These are phyloP conservation scores for Cyberlindnera mississippiensis DNA, from an alignment of 805 yeast genomes.

Conservation along the genomic window DNA sequence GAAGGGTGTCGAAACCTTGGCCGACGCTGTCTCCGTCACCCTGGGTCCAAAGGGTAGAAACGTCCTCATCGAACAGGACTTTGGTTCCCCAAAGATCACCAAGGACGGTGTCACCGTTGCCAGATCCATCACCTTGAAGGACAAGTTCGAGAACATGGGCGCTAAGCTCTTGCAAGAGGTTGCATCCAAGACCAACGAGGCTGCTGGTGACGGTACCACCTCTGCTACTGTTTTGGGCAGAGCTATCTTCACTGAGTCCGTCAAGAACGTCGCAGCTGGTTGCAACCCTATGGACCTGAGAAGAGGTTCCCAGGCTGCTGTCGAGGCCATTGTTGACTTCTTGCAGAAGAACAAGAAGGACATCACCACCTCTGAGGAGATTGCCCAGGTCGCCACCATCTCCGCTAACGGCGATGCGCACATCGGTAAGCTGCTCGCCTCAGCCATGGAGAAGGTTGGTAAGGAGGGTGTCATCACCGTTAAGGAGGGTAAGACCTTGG, in stretches of 20 bases:
- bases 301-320: slow-evolving; percentile 98
- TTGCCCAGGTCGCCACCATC: slow-evolving; percentile 97
- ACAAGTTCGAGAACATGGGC: slow-evolving; percentile 96
- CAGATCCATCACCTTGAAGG: slow-evolving; percentile 75
- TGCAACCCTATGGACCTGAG: slow-evolving; percentile 99
- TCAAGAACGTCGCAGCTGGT: slow-evolving; percentile 98
- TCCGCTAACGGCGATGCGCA: slow-evolving; percentile 97
- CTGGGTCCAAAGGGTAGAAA: slow-evolving; percentile 98
- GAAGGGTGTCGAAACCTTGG: slow-evolving; percentile 82
- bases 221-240: slow-evolving; percentile 97
- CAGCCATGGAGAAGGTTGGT: slow-evolving; percentile 99
- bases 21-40: slow-evolving; percentile 95
- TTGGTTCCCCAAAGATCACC: slow-evolving; percentile 97
- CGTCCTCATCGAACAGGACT: slow-evolving; percentile 93
- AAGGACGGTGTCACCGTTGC: slow-evolving; percentile 99
- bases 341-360: slow-evolving; percentile 89
- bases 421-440: slow-evolving; percentile 88
- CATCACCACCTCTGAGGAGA: slow-evolving; percentile 92
- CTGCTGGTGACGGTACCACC: slow-evolving; percentile 99
- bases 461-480: slow-evolving; percentile 99
- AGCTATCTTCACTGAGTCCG: slow-evolving; percentile 94
- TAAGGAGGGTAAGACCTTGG: slow-evolving; percentile 95
- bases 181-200: slow-evolving; percentile 95
- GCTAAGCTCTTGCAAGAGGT: slow-evolving; percentile 96
- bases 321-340: slow-evolving; percentile 87